Percentiles rank a stretch among this genome's conserved stretches.
Conservation (phyloP, 768 basidiomycete genomes). For the Xerocomellus chrysenteron region DNA sequence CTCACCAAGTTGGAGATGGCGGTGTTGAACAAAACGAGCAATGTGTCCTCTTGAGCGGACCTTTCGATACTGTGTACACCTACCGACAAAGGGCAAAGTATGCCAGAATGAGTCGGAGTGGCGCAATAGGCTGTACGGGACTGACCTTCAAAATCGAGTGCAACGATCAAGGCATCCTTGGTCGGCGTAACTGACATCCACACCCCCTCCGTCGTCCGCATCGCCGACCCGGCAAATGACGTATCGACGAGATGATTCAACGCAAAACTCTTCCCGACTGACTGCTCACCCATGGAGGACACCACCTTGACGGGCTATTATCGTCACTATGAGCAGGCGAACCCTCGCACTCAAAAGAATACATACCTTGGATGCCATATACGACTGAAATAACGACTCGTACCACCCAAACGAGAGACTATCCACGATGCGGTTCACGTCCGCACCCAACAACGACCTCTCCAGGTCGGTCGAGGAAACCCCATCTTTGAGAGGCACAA, state of each 20-base stretch:
- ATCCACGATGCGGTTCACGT: conserved; percentile 55
- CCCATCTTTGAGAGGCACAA: conserved; percentile 60
- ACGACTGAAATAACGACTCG: conserved; percentile 61
- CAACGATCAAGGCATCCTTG: conserved; percentile 50
- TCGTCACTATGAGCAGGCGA: neutral
- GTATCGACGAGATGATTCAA: conserved; percentile 63
- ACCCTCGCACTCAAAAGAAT: rapidly evolving
- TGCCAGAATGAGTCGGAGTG: neutral
- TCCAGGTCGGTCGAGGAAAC: conserved; percentile 51
- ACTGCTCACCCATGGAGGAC: conserved; percentile 69
- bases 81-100: neutral
- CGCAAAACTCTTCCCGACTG: conserved; percentile 59
- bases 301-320: conserved; percentile 60
- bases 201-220: conserved; percentile 67
- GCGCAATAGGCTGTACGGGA: neutral
- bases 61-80: conserved; percentile 66
- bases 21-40: conserved; percentile 63
- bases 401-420: conserved; percentile 62
- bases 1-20: conserved; percentile 62
- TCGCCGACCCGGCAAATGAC: conserved; percentile 64
- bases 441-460: conserved; percentile 54
- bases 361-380: conserved; percentile 54
- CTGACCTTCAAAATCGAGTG: conserved; percentile 63
- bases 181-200: conserved; percentile 71
- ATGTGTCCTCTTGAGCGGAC: conserved; percentile 60